Conservation (phyloP, 2,329 filamentous ascomycete genomes). For the Epichloe scottii region DNA sequence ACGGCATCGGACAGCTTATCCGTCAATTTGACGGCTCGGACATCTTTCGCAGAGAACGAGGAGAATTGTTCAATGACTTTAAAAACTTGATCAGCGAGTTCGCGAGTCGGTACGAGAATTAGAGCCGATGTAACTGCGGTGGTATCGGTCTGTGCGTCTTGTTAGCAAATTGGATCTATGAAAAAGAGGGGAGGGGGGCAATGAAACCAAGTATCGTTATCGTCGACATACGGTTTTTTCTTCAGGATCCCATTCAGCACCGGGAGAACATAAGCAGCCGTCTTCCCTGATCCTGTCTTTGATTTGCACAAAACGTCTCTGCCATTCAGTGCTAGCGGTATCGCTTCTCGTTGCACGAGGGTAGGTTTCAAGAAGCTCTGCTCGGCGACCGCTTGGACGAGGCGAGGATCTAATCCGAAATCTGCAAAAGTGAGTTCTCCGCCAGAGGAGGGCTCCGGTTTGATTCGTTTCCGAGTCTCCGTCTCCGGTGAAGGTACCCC, state of each 20-base stretch:
- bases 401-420: conserved; percentile 69
- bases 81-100: conserved; percentile 83
- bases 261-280: conserved; percentile 86
- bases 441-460: conserved; percentile 20
- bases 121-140: conserved; percentile 55
- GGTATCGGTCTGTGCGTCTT: conserved; percentile 30
- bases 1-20: conserved; percentile 85
- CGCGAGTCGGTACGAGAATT: conserved; percentile 85
- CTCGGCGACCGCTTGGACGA: conserved; percentile 75
- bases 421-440: conserved; percentile 52
- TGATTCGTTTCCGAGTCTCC: conserved; percentile 10
- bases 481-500: conserved; percentile 31
- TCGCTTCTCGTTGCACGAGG: conserved; percentile 75
- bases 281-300: conserved; percentile 94
- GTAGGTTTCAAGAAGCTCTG: conserved; percentile 80
- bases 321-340: conserved; percentile 76
- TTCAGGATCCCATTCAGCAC: conserved; percentile 76
- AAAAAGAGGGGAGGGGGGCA: neutral
- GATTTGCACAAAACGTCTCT: conserved; percentile 85
- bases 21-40: conserved; percentile 74
- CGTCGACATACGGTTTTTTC: conserved; percentile 43
- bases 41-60: conserved; percentile 71
- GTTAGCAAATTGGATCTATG: neutral
- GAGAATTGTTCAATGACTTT: conserved; percentile 67
- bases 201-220: neutral